Conservation (phyloP, 2,329 filamentous ascomycete genomes). For the Acrocalymma vagum region DNA sequence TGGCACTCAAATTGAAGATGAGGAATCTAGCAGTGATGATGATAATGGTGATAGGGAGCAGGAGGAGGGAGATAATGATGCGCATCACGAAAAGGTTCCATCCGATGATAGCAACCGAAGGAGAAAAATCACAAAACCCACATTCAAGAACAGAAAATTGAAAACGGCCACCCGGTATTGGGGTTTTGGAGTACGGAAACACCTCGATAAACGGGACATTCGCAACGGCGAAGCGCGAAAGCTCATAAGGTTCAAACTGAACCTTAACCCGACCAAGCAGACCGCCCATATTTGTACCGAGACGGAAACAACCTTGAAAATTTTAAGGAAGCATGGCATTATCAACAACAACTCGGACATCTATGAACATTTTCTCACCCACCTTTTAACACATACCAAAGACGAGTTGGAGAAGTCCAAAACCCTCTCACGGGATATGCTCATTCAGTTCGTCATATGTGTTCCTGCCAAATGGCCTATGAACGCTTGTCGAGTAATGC, state of each 20-base stretch:
- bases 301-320: slow-evolving; percentile 4
- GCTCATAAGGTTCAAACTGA: slow-evolving; percentile 19
- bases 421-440: slow-evolving; percentile 6
- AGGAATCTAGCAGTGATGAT: background rate
- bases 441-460: slow-evolving; percentile 23
- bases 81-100: background rate
- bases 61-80: too few species aligned
- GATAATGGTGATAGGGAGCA: background rate
- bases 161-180: slow-evolving; percentile 8
- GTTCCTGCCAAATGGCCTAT: slow-evolving; percentile 27
- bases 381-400: slow-evolving; percentile 16
- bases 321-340: slow-evolving; percentile 6
- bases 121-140: background rate
- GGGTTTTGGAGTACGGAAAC: slow-evolving; percentile 21
- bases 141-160: background rate
- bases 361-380: slow-evolving; percentile 18
- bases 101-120: slow-evolving; percentile 3
- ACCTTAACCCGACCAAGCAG: slow-evolving; percentile 10
- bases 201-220: slow-evolving; percentile 12
- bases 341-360: slow-evolving; percentile 16
- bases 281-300: slow-evolving; percentile 9
- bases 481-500: slow-evolving; percentile 23
- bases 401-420: slow-evolving; percentile 7
- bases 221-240: slow-evolving; percentile 9
- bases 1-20: background rate